phyloP scores from a whole-genome alignment of 176 grass and related monocot genomes.

The Chloris gayana region DNA sequence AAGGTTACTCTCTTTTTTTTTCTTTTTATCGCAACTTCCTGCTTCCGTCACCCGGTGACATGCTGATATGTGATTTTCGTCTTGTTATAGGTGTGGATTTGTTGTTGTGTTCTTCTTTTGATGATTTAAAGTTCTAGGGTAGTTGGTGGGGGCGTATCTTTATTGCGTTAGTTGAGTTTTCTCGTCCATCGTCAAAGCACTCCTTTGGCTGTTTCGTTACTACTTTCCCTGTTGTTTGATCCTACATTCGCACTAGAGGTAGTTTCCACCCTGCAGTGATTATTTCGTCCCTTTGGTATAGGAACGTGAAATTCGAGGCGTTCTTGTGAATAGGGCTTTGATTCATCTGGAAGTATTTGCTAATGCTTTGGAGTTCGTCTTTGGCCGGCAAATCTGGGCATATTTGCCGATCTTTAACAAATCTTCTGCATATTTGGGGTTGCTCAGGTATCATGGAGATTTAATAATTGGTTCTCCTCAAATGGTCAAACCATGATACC shows the following conservation, averaged over 20 bases:
- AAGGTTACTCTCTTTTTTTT: neutral
- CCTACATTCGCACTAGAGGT: neutral
- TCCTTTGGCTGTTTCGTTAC: conserved; percentile 25
- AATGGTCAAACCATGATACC: conserved; percentile 12
- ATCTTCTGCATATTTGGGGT: neutral
- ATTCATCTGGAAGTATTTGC: conserved; percentile 26
- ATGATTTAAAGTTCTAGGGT: conserved; percentile 7
- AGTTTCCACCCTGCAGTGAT: neutral
- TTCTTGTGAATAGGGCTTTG: conserved; percentile 19
- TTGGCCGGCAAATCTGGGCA: neutral
- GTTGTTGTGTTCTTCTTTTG: conserved; percentile 29
- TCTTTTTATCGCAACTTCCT: neutral
- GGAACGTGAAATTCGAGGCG: neutral
- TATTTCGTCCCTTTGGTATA: conserved; percentile 7
- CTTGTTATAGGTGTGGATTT: conserved; percentile 37
- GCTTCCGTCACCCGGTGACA: conserved; percentile 20
- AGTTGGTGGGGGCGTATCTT: conserved; percentile 14
- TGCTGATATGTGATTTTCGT: conserved; percentile 22
- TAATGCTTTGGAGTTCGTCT: neutral
- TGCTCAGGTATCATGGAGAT: neutral
- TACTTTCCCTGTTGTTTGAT: conserved; percentile 29
- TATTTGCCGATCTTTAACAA: conserved; percentile 5
- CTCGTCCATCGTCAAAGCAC: conserved; percentile 24
- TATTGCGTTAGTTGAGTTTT: conserved; percentile 14
- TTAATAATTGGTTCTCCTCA: conserved; percentile 13